Evolutionary conservation across 1,139 yeast genomes (phyloP), one percentile per base, ranked within the genome.

Genomic region (Hyphopichia pseudoburtonii): DNA sequence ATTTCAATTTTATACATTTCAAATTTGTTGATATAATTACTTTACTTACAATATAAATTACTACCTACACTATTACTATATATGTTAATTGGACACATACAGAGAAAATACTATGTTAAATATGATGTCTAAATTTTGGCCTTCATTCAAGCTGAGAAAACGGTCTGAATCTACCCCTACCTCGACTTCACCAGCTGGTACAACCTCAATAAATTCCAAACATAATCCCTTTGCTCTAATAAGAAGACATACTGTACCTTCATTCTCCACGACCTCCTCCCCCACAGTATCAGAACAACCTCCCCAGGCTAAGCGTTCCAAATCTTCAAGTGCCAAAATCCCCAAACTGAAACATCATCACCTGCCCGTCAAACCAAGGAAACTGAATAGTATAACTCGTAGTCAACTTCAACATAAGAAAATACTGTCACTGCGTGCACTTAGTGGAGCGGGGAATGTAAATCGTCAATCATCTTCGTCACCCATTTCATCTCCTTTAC

Each of bases 301-400:
- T n/a, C n/a, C n/a, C n/a, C n/a, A n/a, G n/a, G n/a, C n/a, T n/a
- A n/a, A n/a, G n/a, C n/a, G n/a, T n/a, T n/a, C n/a, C n/a, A n/a
- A n/a, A n/a, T n/a, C n/a, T n/a, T n/a, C n/a, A n/a, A n/a, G n/a
- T n/a, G n/a, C n/a, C n/a, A n/a, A n/a, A n/a, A n/a, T n/a, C n/a
- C n/a, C n/a, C n/a, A n/a, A n/a, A n/a, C n/a, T n/a, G n/a, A n/a
- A 28, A 28, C 4, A 28, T 14, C 30, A 14, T 15, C 30, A 28
- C 30, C 30, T n/a, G 16, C 18, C 8, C 8, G 18, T 14, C 30
- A 8, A 28, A 16, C 11, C 14, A 15, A 5, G 18, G 17, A n/a
- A n/a, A n/a, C n/a, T n/a, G n/a, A n/a, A n/a, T n/a, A n/a, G n/a
- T n/a, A n/a, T n/a, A n/a, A n/a, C n/a, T n/a, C n/a, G n/a, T n/a